Base-by-base conservation (phyloP, 106 monocot species). In the Dioscorea alata region DNA sequence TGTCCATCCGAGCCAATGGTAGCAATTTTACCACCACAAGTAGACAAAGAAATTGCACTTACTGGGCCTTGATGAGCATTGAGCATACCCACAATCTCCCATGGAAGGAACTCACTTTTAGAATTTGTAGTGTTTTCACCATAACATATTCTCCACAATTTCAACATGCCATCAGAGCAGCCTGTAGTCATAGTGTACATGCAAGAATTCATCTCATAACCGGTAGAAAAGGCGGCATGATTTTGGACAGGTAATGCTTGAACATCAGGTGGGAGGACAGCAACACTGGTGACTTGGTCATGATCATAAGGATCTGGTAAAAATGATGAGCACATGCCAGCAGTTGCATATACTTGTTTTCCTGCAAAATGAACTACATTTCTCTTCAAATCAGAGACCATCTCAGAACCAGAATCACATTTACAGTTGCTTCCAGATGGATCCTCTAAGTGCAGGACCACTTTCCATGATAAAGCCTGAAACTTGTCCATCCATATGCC, bases 71-170 rank as follows among this genome's bases (percentile, higher is more conserved):
- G 61, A 71, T 88, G 82, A 62, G 99, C 82, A 79, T 59, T 73
- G 61, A 93, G 79, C 72, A 59, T 77, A 50, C 99, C 99, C 17
- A 90, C 83, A 74, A 84, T 79, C 69, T 88, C 79, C 93, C 93
- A 99, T 13, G 63, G 70, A 69, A 77, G 51, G 50, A 8, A 61
- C 34, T 76, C 73, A 57, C 13, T 63, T 32, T 75, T 72, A 60
- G 75, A 78, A 62, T 73, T 42, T 71, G 19, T 35, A 61, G 33
- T 1, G 17, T 54, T 75, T 64, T 73, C 68, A 17, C 25, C 25
- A 71, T 50, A 22, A 61, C 66, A 63, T 66, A 76, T 66, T 82
- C 81, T 93, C 99, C 99, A 99, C n/a, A 99, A 72, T 77, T 80
- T 89, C 35, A 93, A n/a, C 58, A 50, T 83, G 33, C 99, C 99